These are phyloP conservation scores for Excoecaria agallocha DNA, from an alignment of 345 rosid genomes.

Conservation along the genomic window DNA sequence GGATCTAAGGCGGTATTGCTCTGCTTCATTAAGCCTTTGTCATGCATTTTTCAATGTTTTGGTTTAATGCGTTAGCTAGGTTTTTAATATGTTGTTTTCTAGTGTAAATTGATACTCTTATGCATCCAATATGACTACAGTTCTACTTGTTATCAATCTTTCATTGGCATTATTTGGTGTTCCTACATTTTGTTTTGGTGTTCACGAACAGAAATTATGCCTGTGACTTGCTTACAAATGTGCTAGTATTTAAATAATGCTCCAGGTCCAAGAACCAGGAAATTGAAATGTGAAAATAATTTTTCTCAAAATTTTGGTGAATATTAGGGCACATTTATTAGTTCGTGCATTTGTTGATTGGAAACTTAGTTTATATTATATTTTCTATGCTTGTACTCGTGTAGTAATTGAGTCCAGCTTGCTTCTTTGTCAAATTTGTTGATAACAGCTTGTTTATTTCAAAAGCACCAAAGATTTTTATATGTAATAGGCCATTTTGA, in stretches of 20 bases:
- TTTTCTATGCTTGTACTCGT: not conserved
- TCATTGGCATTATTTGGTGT: not conserved
- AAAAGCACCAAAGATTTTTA: not conserved
- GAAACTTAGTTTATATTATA: not conserved
- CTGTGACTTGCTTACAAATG: not conserved
- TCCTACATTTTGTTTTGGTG: not conserved
- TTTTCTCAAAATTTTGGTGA: not conserved
- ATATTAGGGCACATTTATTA: not conserved
- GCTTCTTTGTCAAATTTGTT: not conserved
- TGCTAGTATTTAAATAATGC: not conserved
- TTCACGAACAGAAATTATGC: not conserved
- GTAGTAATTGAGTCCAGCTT: not conserved
- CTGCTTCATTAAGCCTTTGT: not conserved
- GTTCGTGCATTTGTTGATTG: not conserved
- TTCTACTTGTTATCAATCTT: not conserved
- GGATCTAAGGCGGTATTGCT: slow-evolving; percentile 47
- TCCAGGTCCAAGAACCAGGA: not conserved
- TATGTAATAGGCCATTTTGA: not conserved
- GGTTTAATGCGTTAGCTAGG: not conserved
- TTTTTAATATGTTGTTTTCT: not conserved
- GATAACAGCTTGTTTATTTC: not conserved
- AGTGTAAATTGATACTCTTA: not conserved
- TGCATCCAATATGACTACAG: not conserved
- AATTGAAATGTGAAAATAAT: not conserved
- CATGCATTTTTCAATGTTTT: not conserved